Evolutionary conservation across 192 early-diverging fungal genomes (phyloP).

Genomic region (Mortierella claussenii): DNA sequence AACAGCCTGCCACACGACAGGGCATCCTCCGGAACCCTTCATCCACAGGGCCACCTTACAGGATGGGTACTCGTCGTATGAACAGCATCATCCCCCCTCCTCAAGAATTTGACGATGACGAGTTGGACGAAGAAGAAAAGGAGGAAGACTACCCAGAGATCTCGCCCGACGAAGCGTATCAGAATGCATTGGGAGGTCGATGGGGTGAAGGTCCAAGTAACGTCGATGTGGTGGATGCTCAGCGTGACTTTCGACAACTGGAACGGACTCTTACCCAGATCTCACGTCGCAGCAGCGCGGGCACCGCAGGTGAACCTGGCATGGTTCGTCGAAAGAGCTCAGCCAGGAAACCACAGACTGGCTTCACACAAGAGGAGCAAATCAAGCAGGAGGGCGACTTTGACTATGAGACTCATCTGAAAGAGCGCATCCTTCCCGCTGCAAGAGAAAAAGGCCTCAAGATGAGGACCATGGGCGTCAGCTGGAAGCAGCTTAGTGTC

Average conservation of each 20-base stretch:
- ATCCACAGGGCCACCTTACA: not conserved
- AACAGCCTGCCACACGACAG: conserved; percentile 11
- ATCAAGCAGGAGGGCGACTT: conserved; percentile 28
- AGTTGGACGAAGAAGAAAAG: conserved; percentile 5
- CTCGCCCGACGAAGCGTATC: conserved; percentile 25
- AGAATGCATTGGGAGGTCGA: conserved; percentile 28
- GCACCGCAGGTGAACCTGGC: not conserved
- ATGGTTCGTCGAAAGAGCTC: conserved; percentile 15
- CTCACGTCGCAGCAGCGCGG: conserved; percentile 21
- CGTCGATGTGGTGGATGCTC: conserved; percentile 38
- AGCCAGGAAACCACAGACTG: not conserved
- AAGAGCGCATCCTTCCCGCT: conserved; percentile 31
- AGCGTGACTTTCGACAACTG: conserved; percentile 38
- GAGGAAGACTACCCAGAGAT: conserved; percentile 7
- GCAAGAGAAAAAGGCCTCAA: conserved; percentile 47
- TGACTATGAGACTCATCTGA: conserved; percentile 52
- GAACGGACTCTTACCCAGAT: conserved; percentile 21
- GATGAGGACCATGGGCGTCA: conserved; percentile 55
- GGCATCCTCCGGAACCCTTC: conserved; percentile 22
- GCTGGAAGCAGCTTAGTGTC: conserved; percentile 55
- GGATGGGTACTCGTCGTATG: not conserved
- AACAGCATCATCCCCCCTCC: conserved; percentile 37
- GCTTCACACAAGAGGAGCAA: conserved; percentile 12
- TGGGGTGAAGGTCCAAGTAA: conserved; percentile 51
- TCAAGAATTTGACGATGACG: conserved; percentile 14